phyloP scores from a whole-genome alignment of 805 yeast species.

The Yamadazyma laniorum region DNA sequence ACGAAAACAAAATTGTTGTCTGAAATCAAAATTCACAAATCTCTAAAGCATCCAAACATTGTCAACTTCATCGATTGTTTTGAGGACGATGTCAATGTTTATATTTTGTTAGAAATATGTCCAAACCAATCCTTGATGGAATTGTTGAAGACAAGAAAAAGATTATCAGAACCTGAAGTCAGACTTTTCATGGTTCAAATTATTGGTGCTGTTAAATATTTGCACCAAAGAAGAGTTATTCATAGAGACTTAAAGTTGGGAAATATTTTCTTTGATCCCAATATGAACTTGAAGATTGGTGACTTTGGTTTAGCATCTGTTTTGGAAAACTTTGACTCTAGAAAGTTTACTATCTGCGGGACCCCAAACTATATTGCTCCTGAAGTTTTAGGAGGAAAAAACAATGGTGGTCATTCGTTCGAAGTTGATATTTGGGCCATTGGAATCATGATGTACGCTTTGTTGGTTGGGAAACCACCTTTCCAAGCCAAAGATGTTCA shows the following conservation, averaged over 20 bases:
- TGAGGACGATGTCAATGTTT: conserved; percentile 93
- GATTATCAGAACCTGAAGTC: conserved; percentile 89
- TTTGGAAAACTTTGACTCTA: conserved; percentile 62
- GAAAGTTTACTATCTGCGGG: conserved; percentile 94
- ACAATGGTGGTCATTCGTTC: conserved; percentile 88
- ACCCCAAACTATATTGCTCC: conserved; percentile 99
- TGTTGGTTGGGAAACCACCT: conserved; percentile 93
- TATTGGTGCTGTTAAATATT: conserved; percentile 88
- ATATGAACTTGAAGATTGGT: conserved; percentile 93
- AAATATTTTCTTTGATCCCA: conserved; percentile 88
- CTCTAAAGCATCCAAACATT: conserved; percentile 82
- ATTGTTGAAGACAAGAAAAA: conserved; percentile 76
- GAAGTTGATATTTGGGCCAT: conserved; percentile 98
- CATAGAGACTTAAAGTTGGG: conserved; percentile 97
- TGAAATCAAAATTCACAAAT: conserved; percentile 92
- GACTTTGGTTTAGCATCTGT: conserved; percentile 98
- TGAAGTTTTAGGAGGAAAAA: conserved; percentile 87
- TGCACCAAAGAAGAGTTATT: conserved; percentile 88
- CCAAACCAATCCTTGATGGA: conserved; percentile 95
- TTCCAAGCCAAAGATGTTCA: conserved; percentile 95
- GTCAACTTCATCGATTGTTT: conserved; percentile 95
- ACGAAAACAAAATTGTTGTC: conserved; percentile 83
- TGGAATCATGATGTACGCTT: conserved; percentile 94
- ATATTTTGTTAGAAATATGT: conserved; percentile 90
- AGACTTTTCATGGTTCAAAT: conserved; percentile 88